phyloP scores from a whole-genome alignment of 495 filamentous ascomycete genomes.

The Penicillium crystallinum region DNA sequence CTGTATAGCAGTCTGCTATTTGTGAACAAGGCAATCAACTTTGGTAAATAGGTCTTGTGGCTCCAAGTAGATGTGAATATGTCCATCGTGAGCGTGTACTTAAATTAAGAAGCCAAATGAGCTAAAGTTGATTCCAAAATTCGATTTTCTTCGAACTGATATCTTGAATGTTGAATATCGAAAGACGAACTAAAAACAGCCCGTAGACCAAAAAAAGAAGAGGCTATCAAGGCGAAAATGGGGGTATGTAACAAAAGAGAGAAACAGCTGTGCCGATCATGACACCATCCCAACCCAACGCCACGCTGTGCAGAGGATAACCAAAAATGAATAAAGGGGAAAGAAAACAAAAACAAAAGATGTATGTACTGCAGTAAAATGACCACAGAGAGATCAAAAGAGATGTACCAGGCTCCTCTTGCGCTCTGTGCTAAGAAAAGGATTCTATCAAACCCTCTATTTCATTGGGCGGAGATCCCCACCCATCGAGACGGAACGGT shows the following conservation, averaged over 20 bases:
- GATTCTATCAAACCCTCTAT: neutral
- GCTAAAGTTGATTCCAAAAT: neutral
- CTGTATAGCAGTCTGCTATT: too few species aligned
- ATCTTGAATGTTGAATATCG: neutral
- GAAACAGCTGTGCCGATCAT: constrained; percentile 6
- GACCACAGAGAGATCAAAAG: neutral
- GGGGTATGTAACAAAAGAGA: constrained; percentile 18
- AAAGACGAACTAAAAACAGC: neutral
- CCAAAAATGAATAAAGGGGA: constrained; percentile 2
- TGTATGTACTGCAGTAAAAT: constrained; percentile 13
- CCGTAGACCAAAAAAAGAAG: neutral
- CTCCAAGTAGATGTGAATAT: too few species aligned
- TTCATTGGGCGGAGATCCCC: constrained; percentile 31
- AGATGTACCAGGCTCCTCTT: neutral
- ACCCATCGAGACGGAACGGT: constrained; percentile 39
- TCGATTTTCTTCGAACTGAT: constrained; percentile 4
- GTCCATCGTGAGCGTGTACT: neutral
- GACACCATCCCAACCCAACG: constrained; percentile 24
- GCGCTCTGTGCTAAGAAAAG: constrained; percentile 15
- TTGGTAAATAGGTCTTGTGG: too few species aligned
- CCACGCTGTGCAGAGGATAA: constrained; percentile 18
- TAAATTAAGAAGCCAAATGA: neutral
- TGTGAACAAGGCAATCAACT: too few species aligned
- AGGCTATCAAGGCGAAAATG: constrained; percentile 1
- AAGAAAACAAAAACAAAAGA: constrained; percentile 1